Evolutionary conservation across 495 filamentous ascomycete genomes (phyloP), one percentile per base, ranked within the genome.

Genomic region (Penicillium parvum): DNA sequence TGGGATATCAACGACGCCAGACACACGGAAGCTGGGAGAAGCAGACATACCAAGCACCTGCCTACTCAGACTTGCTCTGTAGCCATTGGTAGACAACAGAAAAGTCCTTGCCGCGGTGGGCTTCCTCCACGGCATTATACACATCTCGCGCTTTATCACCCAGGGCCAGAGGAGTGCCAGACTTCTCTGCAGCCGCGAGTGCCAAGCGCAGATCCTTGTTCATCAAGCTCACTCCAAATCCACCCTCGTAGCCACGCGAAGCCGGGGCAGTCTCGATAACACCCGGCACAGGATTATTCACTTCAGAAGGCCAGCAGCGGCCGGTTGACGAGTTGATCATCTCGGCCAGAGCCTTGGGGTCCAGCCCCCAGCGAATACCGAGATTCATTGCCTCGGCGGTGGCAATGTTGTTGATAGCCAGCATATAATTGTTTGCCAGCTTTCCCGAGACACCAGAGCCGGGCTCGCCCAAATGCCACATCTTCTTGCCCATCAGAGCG

Each of bases 311-410:
- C 90, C 90, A 96, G 72, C 88, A 95, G 37, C 76, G 81, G 25
- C 90, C 90, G 1, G 87, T 94, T 34, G 84, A 87, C 14, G 82
- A 78, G 58, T 92, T 95, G 62, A 95, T 85, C 64, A 96, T 72
- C 27, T 79, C 76, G 1, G 85, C 86, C 10, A 96, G 66, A 1
- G 80, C 78, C 54, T 85, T 84, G 8, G 86, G 81, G 40, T 95
- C 85, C 7, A 96, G 75, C 1, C 90, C 90, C 75, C 84, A 87
- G 47, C 78, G 79, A 15, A 91, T 79, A 18, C 88, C 90, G 14
- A 96, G 77, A 48, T 90, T 89, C 90, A 96, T 95, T 1, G 88
- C 90, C 64, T 96, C 90, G 1, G 86, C 84, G 0, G 87, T 90
- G 2, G 87, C 90, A 50, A 96, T 90, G 56, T 95, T 96, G 61